phyloP scores from a whole-genome alignment of 345 rosid genomes.

The Pseudoturritis turrita region DNA sequence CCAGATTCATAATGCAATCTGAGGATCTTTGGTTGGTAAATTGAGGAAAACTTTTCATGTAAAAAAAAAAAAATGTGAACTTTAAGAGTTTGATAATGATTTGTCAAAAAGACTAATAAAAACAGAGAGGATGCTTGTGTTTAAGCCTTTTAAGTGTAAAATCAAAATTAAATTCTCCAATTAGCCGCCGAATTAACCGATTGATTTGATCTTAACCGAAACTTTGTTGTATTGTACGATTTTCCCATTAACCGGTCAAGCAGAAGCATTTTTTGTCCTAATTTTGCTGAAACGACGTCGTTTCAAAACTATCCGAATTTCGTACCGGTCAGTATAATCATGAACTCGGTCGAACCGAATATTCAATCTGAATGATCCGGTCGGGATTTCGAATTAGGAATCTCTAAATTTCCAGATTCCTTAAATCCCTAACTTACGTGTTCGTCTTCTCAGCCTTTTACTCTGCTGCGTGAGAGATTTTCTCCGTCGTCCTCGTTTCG shows the following conservation, averaged over 20 bases:
- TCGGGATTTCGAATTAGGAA: slow-evolving; percentile 5
- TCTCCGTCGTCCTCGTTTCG: neutral
- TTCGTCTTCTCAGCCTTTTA: neutral
- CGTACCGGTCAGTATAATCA: neutral
- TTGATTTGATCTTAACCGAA: neutral
- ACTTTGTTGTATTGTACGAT: too few relatives aligned
- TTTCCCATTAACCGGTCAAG: neutral
- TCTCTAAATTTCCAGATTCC: slow-evolving; percentile 9
- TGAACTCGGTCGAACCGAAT: neutral
- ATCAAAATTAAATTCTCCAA: neutral
- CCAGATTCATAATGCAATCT: slow-evolving; percentile 19
- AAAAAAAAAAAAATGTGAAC: slow-evolving; percentile 23
- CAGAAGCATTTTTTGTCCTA: neutral
- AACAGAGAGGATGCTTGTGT: neutral
- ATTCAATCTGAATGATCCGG: slow-evolving; percentile 1
- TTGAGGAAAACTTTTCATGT: slow-evolving; percentile 15
- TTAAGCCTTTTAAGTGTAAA: neutral
- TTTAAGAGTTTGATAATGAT: slow-evolving; percentile 20
- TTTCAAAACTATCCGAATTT: neutral
- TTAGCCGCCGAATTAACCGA: neutral
- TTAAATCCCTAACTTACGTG: slow-evolving; percentile 2
- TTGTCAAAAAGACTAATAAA: slow-evolving; percentile 11
- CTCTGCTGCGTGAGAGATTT: neutral
- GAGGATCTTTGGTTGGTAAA: slow-evolving; percentile 22
- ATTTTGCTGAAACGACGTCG: neutral